phyloP scores from a whole-genome alignment of 164 flowering plant genomes.

The Annona squamosa region DNA sequence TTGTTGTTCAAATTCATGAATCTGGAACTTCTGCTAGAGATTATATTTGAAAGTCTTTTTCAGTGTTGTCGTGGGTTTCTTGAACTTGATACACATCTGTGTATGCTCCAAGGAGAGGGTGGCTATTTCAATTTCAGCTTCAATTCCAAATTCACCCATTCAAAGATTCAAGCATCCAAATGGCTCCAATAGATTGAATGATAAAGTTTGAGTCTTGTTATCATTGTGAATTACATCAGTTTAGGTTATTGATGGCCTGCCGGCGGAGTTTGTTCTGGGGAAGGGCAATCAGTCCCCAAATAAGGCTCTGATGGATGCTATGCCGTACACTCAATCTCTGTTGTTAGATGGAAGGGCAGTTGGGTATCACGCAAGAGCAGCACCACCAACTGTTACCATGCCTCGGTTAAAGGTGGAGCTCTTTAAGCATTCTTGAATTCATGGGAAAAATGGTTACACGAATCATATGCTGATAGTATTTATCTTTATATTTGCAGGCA shows the following conservation, averaged over 20 bases:
- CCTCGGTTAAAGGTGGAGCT: constrained; percentile 82
- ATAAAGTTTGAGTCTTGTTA: constrained; percentile 11
- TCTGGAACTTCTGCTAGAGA: too few species aligned
- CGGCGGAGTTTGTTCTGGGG: constrained; percentile 95
- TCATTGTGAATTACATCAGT: constrained; percentile 2
- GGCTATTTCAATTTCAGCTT: too few species aligned
- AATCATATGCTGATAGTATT: not conserved
- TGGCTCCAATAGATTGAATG: not conserved
- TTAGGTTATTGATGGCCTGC: constrained; percentile 98
- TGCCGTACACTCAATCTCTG: constrained; percentile 88
- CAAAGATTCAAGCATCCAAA: too few species aligned
- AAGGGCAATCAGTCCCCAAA: constrained; percentile 61
- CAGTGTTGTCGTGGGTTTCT: too few species aligned
- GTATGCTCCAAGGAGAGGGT: too few species aligned
- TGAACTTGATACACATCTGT: too few species aligned
- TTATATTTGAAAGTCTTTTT: too few species aligned
- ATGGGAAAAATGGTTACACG: not conserved
- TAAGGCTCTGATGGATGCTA: constrained; percentile 51
- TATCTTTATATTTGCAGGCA: constrained; percentile 41
- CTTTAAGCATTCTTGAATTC: not conserved
- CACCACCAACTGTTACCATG: constrained; percentile 98
- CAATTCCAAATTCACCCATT: too few species aligned
- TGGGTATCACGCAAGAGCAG: constrained; percentile 91
- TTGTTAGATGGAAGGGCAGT: constrained; percentile 56
- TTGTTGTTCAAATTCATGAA: too few species aligned